Conservation (phyloP, 495 filamentous ascomycete species). For the Tirmania nivea region DNA sequence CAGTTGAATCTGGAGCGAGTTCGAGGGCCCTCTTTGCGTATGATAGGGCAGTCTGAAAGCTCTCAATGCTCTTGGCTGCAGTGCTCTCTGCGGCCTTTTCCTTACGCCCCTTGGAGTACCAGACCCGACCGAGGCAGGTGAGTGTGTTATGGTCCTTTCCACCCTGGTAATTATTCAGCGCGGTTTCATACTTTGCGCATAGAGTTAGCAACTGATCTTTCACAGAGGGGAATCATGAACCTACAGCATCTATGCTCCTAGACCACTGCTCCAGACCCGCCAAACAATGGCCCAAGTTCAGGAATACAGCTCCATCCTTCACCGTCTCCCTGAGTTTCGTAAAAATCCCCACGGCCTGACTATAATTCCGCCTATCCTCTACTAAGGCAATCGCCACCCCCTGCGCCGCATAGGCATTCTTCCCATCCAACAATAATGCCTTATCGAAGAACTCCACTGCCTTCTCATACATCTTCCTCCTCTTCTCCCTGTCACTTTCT, state of each 20-base stretch:
- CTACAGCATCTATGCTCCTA: slow-evolving; percentile 61
- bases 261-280: slow-evolving; percentile 71
- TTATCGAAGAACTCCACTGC: slow-evolving; percentile 98
- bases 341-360: slow-evolving; percentile 61
- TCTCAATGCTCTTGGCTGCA: slow-evolving; percentile 19
- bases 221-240: slow-evolving; percentile 5
- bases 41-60: slow-evolving; percentile 71
- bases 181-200: slow-evolving; percentile 50
- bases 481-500: slow-evolving; percentile 73
- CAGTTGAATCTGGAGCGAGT: slow-evolving; percentile 57
- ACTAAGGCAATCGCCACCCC: slow-evolving; percentile 83
- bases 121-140: slow-evolving; percentile 84
- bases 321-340: slow-evolving; percentile 72
- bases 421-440: slow-evolving; percentile 71
- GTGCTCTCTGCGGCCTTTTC: slow-evolving; percentile 34
- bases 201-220: not conserved
- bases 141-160: slow-evolving; percentile 59
- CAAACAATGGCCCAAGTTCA: slow-evolving; percentile 85
- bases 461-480: slow-evolving; percentile 61
- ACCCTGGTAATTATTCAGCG: slow-evolving; percentile 56
- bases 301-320: slow-evolving; percentile 61
- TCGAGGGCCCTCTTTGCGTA: slow-evolving; percentile 65
- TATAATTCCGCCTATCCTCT: slow-evolving; percentile 77
- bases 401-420: slow-evolving; percentile 89
- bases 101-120: slow-evolving; percentile 63